These are phyloP conservation scores for Cucurbita moschata DNA, from an alignment of 306 rosid species.

Conservation along the genomic window DNA sequence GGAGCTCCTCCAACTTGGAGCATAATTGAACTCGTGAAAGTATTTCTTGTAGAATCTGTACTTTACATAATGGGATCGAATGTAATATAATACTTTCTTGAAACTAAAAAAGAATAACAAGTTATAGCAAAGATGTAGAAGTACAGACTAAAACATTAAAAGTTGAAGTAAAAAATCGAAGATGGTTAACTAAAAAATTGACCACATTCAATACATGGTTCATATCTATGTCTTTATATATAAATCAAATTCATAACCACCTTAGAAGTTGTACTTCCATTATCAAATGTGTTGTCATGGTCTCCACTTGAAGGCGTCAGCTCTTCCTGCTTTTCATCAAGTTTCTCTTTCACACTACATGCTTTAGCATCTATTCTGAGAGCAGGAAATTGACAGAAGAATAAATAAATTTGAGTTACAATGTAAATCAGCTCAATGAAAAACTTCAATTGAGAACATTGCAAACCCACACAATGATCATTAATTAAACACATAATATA, in stretches of 20 bases:
- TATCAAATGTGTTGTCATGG: conserved; percentile 14
- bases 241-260: conserved; percentile 26
- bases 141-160: background rate
- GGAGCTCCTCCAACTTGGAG: conserved; percentile 55
- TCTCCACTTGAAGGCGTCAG: conserved; percentile 16
- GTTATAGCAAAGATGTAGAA: background rate
- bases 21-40: conserved; percentile 35
- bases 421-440: background rate
- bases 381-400: conserved; percentile 13
- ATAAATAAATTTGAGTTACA: background rate
- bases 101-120: background rate
- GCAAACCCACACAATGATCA: background rate
- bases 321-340: conserved; percentile 31
- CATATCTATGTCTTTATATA: background rate
- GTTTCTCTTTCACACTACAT: conserved; percentile 39
- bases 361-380: conserved; percentile 86
- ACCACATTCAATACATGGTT: background rate
- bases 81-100: background rate
- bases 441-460: background rate
- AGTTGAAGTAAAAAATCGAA: background rate
- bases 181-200: background rate
- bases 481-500: background rate
- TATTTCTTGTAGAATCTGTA: conserved; percentile 51
- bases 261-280: conserved; percentile 15
- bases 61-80: background rate